Percentiles rank a stretch among this genome's conserved stretches.
These are phyloP conservation scores for Mycena chlorophos DNA, from an alignment of 768 basidiomycete genomes.

Conservation along the genomic window DNA sequence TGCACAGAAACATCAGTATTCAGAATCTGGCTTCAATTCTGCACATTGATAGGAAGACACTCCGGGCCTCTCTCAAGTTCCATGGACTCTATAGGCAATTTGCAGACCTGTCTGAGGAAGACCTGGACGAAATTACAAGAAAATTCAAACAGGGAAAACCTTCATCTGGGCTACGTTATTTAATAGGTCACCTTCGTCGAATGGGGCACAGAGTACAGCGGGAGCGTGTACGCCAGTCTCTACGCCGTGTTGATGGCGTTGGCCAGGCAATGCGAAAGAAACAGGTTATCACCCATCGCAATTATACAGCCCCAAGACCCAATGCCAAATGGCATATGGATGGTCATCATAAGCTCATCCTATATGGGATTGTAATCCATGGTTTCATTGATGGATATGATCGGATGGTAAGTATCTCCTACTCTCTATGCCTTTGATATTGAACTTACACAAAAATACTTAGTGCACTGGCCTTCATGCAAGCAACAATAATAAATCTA, in stretches of 20 bases:
- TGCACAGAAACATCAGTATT: not conserved
- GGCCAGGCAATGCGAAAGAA: too few species aligned
- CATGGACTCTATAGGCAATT: not conserved
- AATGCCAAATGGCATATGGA: too few species aligned
- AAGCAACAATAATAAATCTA: constrained; percentile 10
- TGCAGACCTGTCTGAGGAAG: not conserved
- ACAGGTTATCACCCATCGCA: too few species aligned
- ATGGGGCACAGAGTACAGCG: not conserved
- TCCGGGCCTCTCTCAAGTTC: not conserved
- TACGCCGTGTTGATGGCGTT: too few species aligned
- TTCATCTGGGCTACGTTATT: not conserved
- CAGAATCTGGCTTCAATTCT: not conserved
- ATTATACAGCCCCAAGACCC: too few species aligned
- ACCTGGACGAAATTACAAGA: not conserved
- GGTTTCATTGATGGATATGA: too few species aligned
- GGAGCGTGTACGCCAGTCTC: too few species aligned
- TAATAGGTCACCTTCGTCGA: not conserved
- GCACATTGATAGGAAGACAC: not conserved
- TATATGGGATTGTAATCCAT: too few species aligned
- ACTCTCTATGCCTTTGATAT: too few species aligned
- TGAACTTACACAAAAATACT: too few species aligned
- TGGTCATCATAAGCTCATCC: too few species aligned
- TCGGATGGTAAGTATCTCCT: too few species aligned
- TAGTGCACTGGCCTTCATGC: constrained; percentile 14
- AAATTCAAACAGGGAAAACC: not conserved